phyloP scores from a whole-genome alignment of 179 eudicot genomes.

The Heliamphora pulchella region DNA sequence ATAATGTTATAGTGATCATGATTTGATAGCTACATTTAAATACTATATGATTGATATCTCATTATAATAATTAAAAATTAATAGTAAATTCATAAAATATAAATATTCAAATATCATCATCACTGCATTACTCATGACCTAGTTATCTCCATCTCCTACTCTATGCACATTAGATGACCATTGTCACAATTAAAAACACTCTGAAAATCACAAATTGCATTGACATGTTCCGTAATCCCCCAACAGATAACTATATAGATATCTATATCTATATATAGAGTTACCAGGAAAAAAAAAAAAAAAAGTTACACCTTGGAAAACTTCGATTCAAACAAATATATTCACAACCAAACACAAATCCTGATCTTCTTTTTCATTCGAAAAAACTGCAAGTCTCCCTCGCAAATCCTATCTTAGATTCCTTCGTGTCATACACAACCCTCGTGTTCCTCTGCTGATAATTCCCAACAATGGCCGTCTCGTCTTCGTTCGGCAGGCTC shows the following conservation, averaged over 20 bases:
- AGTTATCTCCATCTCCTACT: background rate
- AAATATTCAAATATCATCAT: no score
- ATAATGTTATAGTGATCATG: no score
- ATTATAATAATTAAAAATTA: no score
- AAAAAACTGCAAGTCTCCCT: conserved; percentile 52
- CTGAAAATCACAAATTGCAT: conserved; percentile 16
- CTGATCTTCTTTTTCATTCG: conserved; percentile 23
- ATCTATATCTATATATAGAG: conserved; percentile 1
- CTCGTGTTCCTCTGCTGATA: conserved; percentile 72
- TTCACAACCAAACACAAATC: conserved; percentile 24
- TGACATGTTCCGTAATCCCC: conserved; percentile 23
- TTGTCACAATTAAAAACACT: conserved; percentile 13
- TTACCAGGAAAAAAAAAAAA: background rate
- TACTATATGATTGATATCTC: no score
- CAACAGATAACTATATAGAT: background rate
- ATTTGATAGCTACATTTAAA: no score
- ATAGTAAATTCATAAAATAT: no score
- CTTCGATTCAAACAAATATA: conserved; percentile 6
- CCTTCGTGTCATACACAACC: conserved; percentile 58
- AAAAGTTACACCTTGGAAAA: background rate
- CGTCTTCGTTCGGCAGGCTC: conserved; percentile 56
- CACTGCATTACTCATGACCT: no score
- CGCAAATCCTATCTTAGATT: conserved; percentile 59
- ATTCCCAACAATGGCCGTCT: conserved; percentile 65
- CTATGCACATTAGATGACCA: background rate